Evolutionary conservation across 2,329 filamentous ascomycete species (phyloP), one percentile per base, ranked within the genome.

Genomic region (Exutisphaerella laricina): DNA sequence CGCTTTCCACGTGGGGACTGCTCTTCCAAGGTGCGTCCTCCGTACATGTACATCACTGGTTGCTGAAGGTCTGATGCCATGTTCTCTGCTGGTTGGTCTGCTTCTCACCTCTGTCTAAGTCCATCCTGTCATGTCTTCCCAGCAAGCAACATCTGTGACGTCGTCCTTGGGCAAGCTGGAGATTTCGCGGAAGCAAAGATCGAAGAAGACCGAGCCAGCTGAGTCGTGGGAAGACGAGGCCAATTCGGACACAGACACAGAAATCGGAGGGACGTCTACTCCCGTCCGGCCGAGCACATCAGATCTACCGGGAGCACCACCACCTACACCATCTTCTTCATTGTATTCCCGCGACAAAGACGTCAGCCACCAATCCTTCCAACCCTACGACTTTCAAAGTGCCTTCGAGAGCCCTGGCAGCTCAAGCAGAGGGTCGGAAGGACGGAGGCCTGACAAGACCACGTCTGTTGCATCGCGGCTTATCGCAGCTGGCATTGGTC

Each of bases 401-500:
- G 28, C 34, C 17, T 48, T 43, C 25, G 22, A 28, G 14, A 39
- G 8, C 12, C 14, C 42, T 17, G 7, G 13, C 30, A 18, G 30
- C 14, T 37, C 39, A 6, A 22, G 26, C 33, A 23, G 22, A 8
- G 30, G 17, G 2, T 37, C 21, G 52, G 62, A 55, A 45, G 63
- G 54, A 43, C 58, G 46, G 46, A 55, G 43, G 70, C 90, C 88
- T 0, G 89, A 95, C 67, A 98, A 95, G 72, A 94, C 89, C 49
- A 94, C 94, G 48, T 87, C 88, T 1, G 88, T 94, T 28, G 92
- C 92, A 4, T 79, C 85, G 49, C 75, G 92, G 46, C 75, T 98
- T 78, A 97, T 98, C 62, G 88, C 88, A 1, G 85, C 85, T 3
- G 88, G 86, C 0, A 69, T 97, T 53, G 92, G 92, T 1, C 78